Evolutionary conservation across 23 red algal genomes (phyloP).

Genomic region (Gracilaria gracilis): DNA sequence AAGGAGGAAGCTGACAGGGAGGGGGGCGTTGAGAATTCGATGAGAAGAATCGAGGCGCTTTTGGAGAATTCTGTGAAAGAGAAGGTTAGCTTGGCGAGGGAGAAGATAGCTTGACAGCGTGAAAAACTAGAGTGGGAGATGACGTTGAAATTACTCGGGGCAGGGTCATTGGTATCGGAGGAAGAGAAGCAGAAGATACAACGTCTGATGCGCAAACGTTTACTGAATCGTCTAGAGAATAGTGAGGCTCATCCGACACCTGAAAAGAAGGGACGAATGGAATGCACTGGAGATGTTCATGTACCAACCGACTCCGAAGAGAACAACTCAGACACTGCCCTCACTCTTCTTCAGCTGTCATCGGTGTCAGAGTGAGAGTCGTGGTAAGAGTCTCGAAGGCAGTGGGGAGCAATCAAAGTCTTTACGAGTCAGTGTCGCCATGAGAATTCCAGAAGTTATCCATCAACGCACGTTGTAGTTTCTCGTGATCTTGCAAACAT

Average conservation of each 20-base stretch:
- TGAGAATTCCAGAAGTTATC: neutral
- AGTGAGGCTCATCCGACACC: neutral
- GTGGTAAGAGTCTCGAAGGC: no score
- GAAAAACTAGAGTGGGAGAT: conserved; percentile 2
- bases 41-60: neutral
- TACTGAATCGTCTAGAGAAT: neutral
- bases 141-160: neutral
- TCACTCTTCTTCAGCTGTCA: neutral
- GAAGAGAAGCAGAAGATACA: neutral
- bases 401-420: no score
- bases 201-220: neutral
- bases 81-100: neutral
- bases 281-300: neutral
- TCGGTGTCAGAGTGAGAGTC: no score
- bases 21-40: neutral
- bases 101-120: neutral
- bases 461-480: neutral
- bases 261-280: neutral
- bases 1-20: neutral
- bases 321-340: neutral
- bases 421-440: neutral
- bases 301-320: neutral
- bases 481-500: neutral
- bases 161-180: neutral
- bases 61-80: neutral